phyloP scores from a whole-genome alignment of 345 rosid genomes.

The Syzygium aromaticum region DNA sequence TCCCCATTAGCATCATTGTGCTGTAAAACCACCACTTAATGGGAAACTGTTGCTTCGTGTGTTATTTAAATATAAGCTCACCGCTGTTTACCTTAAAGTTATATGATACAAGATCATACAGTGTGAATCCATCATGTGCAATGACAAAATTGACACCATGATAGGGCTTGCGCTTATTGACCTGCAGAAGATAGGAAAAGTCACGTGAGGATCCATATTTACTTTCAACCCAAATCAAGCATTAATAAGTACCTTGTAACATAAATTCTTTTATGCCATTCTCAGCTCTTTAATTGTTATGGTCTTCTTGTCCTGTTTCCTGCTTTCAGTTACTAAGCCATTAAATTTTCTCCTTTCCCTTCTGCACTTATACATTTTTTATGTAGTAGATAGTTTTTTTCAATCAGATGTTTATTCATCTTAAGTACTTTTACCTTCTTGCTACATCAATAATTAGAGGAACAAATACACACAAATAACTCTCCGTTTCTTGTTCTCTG shows the following conservation, averaged over 20 bases:
- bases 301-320: neutral
- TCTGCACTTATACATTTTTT: neutral
- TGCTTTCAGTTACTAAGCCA: neutral
- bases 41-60: neutral
- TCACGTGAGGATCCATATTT: neutral
- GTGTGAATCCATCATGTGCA: conserved; percentile 93
- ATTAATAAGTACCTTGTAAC: neutral
- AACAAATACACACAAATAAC: neutral
- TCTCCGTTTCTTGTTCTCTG: neutral
- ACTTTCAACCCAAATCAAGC: neutral
- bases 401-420: neutral
- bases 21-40: conserved; percentile 28
- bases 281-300: neutral
- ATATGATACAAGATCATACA: conserved; percentile 84
- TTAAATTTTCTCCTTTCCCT: neutral
- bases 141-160: conserved; percentile 75
- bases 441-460: neutral
- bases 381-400: neutral
- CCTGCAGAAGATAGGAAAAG: conserved; percentile 28
- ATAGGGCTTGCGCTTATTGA: conserved; percentile 82
- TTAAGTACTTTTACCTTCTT: neutral
- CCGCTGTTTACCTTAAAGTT: conserved; percentile 54
- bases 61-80: neutral
- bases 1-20: conserved; percentile 98
- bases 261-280: neutral